Conservation (phyloP, 176 grass and related monocot species). For the Echinochloa phyllopogon region DNA sequence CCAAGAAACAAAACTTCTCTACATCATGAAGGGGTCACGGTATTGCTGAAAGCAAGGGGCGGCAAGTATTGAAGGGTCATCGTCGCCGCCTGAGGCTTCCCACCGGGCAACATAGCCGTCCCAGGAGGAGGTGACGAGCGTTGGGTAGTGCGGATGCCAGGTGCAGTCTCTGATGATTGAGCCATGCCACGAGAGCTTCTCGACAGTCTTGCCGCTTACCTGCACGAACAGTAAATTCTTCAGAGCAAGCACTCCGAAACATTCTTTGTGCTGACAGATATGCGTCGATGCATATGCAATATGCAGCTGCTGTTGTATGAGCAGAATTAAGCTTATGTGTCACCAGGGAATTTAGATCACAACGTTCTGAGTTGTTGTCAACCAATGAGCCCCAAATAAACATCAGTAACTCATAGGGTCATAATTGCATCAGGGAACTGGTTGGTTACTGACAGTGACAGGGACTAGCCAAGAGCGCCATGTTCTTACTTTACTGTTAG, state of each 20-base stretch:
- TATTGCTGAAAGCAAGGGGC: slow-evolving; percentile 17
- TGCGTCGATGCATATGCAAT: not conserved
- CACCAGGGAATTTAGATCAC: not conserved
- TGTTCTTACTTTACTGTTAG: not conserved
- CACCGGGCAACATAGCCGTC: slow-evolving; percentile 72
- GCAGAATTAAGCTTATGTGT: not conserved
- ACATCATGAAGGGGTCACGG: slow-evolving; percentile 33
- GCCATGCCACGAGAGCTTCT: slow-evolving; percentile 70
- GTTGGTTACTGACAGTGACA: not conserved
- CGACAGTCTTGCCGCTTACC: slow-evolving; percentile 57
- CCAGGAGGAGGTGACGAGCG: slow-evolving; percentile 83
- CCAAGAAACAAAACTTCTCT: not conserved
- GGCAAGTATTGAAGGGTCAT: slow-evolving; percentile 31
- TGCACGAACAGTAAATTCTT: slow-evolving; percentile 30
- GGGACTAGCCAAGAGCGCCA: not conserved
- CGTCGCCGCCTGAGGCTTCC: slow-evolving; percentile 60
- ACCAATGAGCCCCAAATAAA: not conserved
- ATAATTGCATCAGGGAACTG: not conserved
- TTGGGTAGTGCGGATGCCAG: slow-evolving; percentile 78
- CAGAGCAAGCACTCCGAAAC: not conserved
- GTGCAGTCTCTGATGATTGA: slow-evolving; percentile 83
- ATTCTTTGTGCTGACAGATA: not conserved
- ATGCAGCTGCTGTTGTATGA: not conserved
- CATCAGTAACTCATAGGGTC: not conserved
- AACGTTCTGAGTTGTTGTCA: not conserved